phyloP scores from a whole-genome alignment of 1,284 basidiomycete genomes.

The Prillingera fragicola region DNA sequence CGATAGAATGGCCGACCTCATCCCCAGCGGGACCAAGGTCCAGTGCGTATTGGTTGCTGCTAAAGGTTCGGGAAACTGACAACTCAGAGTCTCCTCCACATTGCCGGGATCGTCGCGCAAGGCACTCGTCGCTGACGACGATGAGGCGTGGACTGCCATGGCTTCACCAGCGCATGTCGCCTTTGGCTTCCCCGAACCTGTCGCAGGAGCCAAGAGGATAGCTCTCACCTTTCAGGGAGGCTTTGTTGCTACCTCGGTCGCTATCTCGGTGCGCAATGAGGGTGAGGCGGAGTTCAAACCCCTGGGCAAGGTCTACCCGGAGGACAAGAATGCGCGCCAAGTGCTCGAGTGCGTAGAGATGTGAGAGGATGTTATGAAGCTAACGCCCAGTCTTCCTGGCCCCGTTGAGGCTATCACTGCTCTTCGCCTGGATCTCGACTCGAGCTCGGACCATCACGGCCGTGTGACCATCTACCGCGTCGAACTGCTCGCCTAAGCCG shows the following conservation, averaged over 20 bases:
- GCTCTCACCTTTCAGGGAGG: conserved; percentile 48
- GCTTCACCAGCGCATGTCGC: conserved; percentile 35
- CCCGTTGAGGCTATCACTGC: not conserved
- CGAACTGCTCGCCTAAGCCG: no score
- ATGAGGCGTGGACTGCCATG: conserved; percentile 31
- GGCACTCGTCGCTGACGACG: conserved; percentile 21
- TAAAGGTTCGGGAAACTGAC: conserved; percentile 2
- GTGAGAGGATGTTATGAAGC: not conserved
- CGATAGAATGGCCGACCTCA: not conserved
- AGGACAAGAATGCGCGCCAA: conserved; percentile 44
- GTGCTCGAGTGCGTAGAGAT: conserved; percentile 37
- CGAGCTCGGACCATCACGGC: conserved; percentile 45
- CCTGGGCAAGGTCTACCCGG: conserved; percentile 41
- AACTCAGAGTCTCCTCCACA: conserved; percentile 22
- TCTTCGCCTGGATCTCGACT: conserved; percentile 40
- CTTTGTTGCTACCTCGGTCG: conserved; percentile 37
- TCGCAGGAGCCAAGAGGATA: conserved; percentile 34
- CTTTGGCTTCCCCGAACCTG: conserved; percentile 32
- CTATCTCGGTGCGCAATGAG: conserved; percentile 25
- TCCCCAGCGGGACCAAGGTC: conserved; percentile 4
- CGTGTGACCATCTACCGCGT: conserved; percentile 46
- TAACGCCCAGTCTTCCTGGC: not conserved
- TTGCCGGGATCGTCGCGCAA: conserved; percentile 24
- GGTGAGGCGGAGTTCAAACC: conserved; percentile 27
- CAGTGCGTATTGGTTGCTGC: not conserved